Conservation (phyloP, 2,329 filamentous ascomycete genomes). For the Alternaria triticimaculans region DNA sequence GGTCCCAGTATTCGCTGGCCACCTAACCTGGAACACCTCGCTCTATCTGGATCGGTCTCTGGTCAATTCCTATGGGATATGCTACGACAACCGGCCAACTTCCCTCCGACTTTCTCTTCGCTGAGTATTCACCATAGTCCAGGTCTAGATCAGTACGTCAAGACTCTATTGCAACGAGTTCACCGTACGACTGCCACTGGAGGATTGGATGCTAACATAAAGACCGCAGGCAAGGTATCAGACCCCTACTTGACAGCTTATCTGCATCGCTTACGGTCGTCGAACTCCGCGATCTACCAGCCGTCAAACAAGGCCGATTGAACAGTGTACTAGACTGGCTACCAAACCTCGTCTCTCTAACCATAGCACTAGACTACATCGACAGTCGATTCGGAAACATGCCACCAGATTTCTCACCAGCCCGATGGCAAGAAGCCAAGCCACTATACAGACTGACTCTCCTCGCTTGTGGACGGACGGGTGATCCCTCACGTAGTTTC, state of each 20-base stretch:
- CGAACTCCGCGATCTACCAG: constrained; percentile 51
- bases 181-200: background rate
- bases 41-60: constrained; percentile 53
- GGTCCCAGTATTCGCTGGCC: constrained; percentile 51
- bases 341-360: constrained; percentile 49
- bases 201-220: background rate
- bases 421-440: constrained; percentile 30
- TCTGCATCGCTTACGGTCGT: constrained; percentile 43
- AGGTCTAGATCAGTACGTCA: constrained; percentile 37
- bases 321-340: constrained; percentile 52
- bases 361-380: constrained; percentile 57
- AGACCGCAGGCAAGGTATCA: constrained; percentile 34
- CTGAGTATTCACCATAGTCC: constrained; percentile 54
- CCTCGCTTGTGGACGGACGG: constrained; percentile 46
- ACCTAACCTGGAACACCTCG: constrained; percentile 50
- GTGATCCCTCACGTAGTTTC: constrained; percentile 47
- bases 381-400: constrained; percentile 48
- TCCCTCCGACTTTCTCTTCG: constrained; percentile 37
- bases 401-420: constrained; percentile 20
- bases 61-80: constrained; percentile 52
- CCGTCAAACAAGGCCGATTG: constrained; percentile 47
- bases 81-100: constrained; percentile 34
- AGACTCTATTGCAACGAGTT: background rate
- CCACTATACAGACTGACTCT: constrained; percentile 50
- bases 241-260: constrained; percentile 47